Evolutionary conservation across 1,139 yeast species (phyloP), one percentile per base, ranked within the genome.

Genomic region (Nakaseomyces uthaithaninus): DNA sequence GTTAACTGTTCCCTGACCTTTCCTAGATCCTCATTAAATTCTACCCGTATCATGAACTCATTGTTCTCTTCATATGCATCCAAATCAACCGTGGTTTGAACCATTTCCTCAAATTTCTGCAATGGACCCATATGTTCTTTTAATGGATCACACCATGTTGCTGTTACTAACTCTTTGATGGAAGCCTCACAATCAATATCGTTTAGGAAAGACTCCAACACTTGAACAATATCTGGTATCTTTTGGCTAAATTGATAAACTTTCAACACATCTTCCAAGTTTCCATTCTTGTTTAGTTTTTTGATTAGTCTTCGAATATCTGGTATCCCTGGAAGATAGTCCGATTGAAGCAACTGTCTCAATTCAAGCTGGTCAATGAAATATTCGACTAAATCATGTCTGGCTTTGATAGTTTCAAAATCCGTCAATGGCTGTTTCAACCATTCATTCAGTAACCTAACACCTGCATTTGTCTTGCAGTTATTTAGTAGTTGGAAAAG

Each of bases 11-110:
- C 62, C 52, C 79, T 77, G 41, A 86, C 75, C 15, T 68, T 71
- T 37, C 77, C 70, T 41, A 91, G 68, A 8, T 80, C 72, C 28
- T 82, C 89, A 55, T 89, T 95, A 55, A 89, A 89, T 51, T 86
- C 95, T 1, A 96, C 87, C 50, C 80, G 82, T 42, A 93, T 85
- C 51, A 84, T 77, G 52, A 82, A 86, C 57, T 89, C 91, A 43
- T 83, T 81, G 38, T 72, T 66, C 27, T 49, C 49, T 39, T 82
- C 87, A 42, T 87, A 69, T 2, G 94, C 89, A 22, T 80, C 76
- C 36, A 91, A 67, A 57, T 91, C 98, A 17, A 93, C 80, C 0
- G 97, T 89, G 2, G 94, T 82, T 60, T 91, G 96, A 7, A 91
- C 87, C 55, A 93, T 70, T 53, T 87, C 95, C 56, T 83, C 82